Evolutionary conservation across 345 rosid species (phyloP).

Genomic region (Gossypium ekmanianum): DNA sequence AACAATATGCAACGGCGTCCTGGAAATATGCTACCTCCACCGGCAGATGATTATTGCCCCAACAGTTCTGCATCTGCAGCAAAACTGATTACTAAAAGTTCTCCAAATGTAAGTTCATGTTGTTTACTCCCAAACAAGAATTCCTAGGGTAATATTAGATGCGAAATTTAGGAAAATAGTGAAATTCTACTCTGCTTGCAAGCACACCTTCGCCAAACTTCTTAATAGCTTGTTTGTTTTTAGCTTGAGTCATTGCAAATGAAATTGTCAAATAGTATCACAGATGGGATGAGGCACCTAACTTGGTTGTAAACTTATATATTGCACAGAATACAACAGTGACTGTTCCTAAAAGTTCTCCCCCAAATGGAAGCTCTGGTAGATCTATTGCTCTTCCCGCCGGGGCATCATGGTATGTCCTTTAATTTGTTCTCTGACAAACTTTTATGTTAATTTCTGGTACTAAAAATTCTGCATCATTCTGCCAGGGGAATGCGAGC

Average conservation of each 20-base stretch:
- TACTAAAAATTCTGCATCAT: slow-evolving; percentile 24
- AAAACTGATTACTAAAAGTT: slow-evolving; percentile 45
- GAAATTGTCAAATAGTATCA: background rate
- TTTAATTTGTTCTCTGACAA: slow-evolving; percentile 6
- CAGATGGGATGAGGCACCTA: background rate
- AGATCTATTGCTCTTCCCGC: slow-evolving; percentile 71
- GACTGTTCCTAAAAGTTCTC: slow-evolving; percentile 41
- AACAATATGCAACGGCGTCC: slow-evolving; percentile 47
- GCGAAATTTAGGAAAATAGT: background rate
- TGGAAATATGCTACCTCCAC: slow-evolving; percentile 76
- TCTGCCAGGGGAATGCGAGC: slow-evolving; percentile 58
- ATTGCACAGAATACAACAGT: slow-evolving; percentile 36
- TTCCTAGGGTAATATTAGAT: background rate
- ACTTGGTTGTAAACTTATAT: slow-evolving; percentile 5
- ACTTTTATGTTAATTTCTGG: slow-evolving; percentile 16
- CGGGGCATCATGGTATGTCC: slow-evolving; percentile 77
- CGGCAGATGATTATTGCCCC: slow-evolving; percentile 57
- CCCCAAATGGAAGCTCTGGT: slow-evolving; percentile 57
- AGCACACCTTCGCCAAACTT: no score
- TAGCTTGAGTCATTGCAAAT: background rate
- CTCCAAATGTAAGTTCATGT: slow-evolving; percentile 54
- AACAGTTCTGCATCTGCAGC: slow-evolving; percentile 40
- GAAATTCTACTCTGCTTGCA: background rate
- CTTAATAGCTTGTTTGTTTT: background rate
- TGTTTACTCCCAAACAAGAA: background rate